Conservation (phyloP, 2,329 filamentous ascomycete species). For the Phymatotrichopsis omnivora region DNA sequence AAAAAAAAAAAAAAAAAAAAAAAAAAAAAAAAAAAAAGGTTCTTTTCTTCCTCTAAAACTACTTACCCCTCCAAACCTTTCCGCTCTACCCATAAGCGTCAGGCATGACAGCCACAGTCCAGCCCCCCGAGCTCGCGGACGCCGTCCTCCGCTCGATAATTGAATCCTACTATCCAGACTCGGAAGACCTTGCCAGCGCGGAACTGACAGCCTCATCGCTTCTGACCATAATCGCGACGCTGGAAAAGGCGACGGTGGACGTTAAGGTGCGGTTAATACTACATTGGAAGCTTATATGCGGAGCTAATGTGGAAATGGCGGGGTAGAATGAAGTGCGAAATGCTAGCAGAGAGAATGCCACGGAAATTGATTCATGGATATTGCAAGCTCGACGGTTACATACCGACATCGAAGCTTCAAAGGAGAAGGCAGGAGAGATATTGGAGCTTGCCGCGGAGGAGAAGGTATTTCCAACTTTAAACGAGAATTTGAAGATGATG, state of each 20-base stretch:
- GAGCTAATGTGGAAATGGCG: not conserved
- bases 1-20: too few relatives aligned
- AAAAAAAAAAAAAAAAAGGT: too few relatives aligned
- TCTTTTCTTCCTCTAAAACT: too few relatives aligned
- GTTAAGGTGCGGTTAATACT: slow-evolving; percentile 18
- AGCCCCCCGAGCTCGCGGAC: slow-evolving; percentile 18
- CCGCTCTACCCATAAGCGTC: too few relatives aligned
- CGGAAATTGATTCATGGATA: slow-evolving; percentile 29
- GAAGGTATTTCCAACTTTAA: slow-evolving; percentile 9
- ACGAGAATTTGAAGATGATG: not conserved
- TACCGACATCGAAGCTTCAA: slow-evolving; percentile 23
- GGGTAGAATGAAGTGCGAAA: slow-evolving; percentile 29
- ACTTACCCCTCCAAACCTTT: too few relatives aligned
- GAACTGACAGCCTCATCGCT: slow-evolving; percentile 25
- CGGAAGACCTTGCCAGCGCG: slow-evolving; percentile 22
- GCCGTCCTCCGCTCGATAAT: slow-evolving; percentile 17
- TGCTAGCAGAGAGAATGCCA: slow-evolving; percentile 24
- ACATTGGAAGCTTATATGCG: not conserved
- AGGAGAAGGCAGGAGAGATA: slow-evolving; percentile 22
- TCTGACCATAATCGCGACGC: slow-evolving; percentile 25
- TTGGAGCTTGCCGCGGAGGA: slow-evolving; percentile 22
- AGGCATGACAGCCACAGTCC: too few relatives aligned
- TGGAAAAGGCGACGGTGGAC: slow-evolving; percentile 27
- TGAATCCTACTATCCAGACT: slow-evolving; percentile 24
- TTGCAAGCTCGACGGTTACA: slow-evolving; percentile 27